Percentiles rank a stretch among this genome's conserved stretches.
Evolutionary conservation across 371 early-diverging fungal species (phyloP).

Genomic region (Saksenaea vasiformis): DNA sequence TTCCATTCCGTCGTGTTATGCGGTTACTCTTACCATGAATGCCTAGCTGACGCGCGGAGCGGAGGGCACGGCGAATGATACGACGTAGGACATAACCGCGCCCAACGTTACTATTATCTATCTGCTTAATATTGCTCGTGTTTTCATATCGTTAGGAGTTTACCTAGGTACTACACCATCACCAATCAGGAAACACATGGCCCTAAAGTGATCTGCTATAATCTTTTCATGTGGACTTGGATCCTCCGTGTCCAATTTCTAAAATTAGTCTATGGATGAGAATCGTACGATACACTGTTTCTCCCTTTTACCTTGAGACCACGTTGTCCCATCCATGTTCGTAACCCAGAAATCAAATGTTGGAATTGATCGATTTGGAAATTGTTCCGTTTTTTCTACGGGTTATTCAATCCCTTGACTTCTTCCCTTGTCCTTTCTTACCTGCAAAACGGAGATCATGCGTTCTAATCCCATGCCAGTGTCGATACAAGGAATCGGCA

Average conservation of each 20-base stretch:
- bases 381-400: conserved; percentile 60
- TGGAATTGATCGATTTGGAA: conserved; percentile 75
- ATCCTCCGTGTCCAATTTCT: conserved; percentile 24
- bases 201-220: conserved; percentile 76
- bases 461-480: conserved; percentile 87
- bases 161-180: conserved; percentile 81
- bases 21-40: conserved; percentile 42
- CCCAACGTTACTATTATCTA: conserved; percentile 56
- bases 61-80: conserved; percentile 74
- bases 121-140: not conserved
- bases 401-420: not conserved
- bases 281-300: not conserved
- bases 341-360: conserved; percentile 47
- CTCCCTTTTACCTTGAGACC: conserved; percentile 32
- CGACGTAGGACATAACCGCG: conserved; percentile 81
- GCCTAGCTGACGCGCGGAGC: conserved; percentile 72
- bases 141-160: not conserved
- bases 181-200: conserved; percentile 72
- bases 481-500: conserved; percentile 72
- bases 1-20: not conserved
- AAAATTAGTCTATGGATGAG: not conserved
- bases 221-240: conserved; percentile 64
- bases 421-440: not conserved
- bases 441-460: conserved; percentile 65
- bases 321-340: conserved; percentile 33